Percentiles rank a stretch among this genome's conserved stretches.
Conservation (phyloP, 805 yeast species). For the Candida insectalens region DNA sequence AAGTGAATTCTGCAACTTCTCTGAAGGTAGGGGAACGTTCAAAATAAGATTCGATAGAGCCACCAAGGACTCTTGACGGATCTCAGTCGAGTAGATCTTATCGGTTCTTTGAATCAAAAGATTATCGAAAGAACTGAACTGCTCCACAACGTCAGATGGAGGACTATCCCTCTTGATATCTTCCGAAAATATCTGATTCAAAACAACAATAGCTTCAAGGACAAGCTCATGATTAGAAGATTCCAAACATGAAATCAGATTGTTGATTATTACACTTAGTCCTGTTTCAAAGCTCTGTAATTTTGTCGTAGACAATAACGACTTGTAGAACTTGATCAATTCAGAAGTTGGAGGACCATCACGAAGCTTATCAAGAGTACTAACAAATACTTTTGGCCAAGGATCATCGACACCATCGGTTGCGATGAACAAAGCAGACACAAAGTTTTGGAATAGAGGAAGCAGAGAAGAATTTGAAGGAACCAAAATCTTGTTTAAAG, state of each 20-base stretch:
- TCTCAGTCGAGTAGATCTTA: constrained; percentile 24
- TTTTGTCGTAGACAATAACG: constrained; percentile 23
- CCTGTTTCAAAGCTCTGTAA: constrained; percentile 23
- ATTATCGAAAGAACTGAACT: constrained; percentile 5
- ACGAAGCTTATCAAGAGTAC: constrained; percentile 11
- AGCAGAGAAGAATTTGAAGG: neutral
- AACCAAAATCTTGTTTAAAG: constrained; percentile 9
- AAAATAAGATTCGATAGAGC: constrained; percentile 12
- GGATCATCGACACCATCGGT: constrained; percentile 16
- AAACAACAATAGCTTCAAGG: constrained; percentile 18
- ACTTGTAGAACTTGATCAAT: constrained; percentile 26
- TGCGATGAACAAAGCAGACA: constrained; percentile 18
- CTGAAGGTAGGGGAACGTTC: constrained; percentile 6
- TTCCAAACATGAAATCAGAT: constrained; percentile 12
- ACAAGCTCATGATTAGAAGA: constrained; percentile 22
- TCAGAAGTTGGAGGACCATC: constrained; percentile 20
- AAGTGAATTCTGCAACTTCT: constrained; percentile 5
- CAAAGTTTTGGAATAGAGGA: constrained; percentile 14
- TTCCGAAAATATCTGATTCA: constrained; percentile 12
- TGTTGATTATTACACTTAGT: constrained; percentile 12
- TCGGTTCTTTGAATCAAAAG: constrained; percentile 17
- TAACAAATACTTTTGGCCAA: constrained; percentile 12
- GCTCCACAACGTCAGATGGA: constrained; percentile 1
- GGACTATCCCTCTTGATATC: constrained; percentile 6
- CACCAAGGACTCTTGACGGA: constrained; percentile 19